These are phyloP conservation scores for Ganoderma meredithae DNA, from an alignment of 1,284 basidiomycete species.

Conservation along the genomic window DNA sequence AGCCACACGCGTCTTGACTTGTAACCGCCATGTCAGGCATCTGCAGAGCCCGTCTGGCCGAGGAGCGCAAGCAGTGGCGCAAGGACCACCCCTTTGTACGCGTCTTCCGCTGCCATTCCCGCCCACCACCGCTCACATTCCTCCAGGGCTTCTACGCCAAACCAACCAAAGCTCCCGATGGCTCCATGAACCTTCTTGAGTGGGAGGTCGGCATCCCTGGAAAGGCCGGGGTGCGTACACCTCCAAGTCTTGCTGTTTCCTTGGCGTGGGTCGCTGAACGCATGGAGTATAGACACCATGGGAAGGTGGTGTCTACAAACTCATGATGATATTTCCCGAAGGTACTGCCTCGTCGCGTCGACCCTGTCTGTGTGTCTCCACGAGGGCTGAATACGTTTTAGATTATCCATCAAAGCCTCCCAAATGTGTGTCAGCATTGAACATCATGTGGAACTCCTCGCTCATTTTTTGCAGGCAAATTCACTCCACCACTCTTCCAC, in stretches of 20 bases:
- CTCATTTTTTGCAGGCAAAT: constrained; percentile 78
- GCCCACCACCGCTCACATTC: constrained; percentile 20
- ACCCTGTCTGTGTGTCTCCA: constrained; percentile 25
- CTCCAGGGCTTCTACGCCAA: constrained; percentile 95
- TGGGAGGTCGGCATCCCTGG: constrained; percentile 99
- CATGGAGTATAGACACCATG: constrained; percentile 82
- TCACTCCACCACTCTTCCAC: constrained; percentile 95
- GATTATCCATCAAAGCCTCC: constrained; percentile 97
- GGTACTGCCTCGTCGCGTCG: constrained; percentile 54
- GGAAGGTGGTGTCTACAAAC: constrained; percentile 95
- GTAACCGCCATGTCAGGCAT: constrained; percentile 74
- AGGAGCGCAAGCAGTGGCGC: constrained; percentile 99
- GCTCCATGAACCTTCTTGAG: constrained; percentile 94
- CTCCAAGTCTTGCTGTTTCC: constrained; percentile 18
- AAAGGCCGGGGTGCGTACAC: constrained; percentile 73
- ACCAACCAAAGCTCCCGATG: constrained; percentile 89
- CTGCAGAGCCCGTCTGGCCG: constrained; percentile 86
- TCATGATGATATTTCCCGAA: constrained; percentile 94
- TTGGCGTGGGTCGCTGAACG: constrained; percentile 36
- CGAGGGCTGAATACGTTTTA: constrained; percentile 42
- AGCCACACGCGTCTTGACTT: constrained; percentile 23
- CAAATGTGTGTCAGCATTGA: constrained; percentile 70
- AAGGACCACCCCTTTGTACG: constrained; percentile 99
- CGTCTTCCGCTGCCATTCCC: constrained; percentile 34
- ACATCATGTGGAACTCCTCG: constrained; percentile 19